Evolutionary conservation across 345 rosid species (phyloP).

Genomic region (Limnanthes douglasii): DNA sequence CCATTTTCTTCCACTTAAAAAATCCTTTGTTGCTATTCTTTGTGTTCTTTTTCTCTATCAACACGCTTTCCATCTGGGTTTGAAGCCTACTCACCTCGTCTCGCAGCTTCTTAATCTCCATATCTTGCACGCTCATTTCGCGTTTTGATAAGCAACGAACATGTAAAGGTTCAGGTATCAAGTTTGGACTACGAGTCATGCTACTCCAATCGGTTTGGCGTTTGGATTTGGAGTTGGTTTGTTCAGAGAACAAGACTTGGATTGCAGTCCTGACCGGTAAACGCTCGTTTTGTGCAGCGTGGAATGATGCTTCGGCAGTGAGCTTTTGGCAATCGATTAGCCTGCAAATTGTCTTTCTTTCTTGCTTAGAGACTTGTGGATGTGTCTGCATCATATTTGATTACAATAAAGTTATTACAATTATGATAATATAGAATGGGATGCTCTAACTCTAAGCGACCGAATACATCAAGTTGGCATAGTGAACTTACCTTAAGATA

Average conservation of each 20-base stretch:
- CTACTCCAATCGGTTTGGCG: constrained; percentile 39
- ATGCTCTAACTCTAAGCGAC: not conserved
- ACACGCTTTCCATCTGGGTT: constrained; percentile 44
- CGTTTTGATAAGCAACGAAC: constrained; percentile 59
- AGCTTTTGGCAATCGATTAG: constrained; percentile 61
- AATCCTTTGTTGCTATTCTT: constrained; percentile 55
- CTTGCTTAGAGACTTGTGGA: constrained; percentile 53
- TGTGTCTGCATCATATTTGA: constrained; percentile 33
- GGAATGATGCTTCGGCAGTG: constrained; percentile 65
- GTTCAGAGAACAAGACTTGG: constrained; percentile 66
- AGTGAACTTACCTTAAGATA: constrained; percentile 52
- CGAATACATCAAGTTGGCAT: not conserved
- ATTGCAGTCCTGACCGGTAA: constrained; percentile 70
- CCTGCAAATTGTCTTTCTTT: constrained; percentile 49
- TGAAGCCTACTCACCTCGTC: constrained; percentile 61
- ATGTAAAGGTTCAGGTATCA: constrained; percentile 15
- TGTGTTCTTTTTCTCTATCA: constrained; percentile 51
- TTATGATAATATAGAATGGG: not conserved
- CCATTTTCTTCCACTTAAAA: constrained; percentile 63
- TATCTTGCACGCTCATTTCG: constrained; percentile 35
- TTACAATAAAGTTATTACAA: constrained; percentile 1
- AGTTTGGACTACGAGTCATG: constrained; percentile 35
- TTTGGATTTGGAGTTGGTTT: constrained; percentile 33
- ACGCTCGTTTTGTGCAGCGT: constrained; percentile 75
- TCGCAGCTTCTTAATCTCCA: constrained; percentile 44